Conservation (phyloP, 208 protist genomes). For the Acanthamoeba divionensis region DNA sequence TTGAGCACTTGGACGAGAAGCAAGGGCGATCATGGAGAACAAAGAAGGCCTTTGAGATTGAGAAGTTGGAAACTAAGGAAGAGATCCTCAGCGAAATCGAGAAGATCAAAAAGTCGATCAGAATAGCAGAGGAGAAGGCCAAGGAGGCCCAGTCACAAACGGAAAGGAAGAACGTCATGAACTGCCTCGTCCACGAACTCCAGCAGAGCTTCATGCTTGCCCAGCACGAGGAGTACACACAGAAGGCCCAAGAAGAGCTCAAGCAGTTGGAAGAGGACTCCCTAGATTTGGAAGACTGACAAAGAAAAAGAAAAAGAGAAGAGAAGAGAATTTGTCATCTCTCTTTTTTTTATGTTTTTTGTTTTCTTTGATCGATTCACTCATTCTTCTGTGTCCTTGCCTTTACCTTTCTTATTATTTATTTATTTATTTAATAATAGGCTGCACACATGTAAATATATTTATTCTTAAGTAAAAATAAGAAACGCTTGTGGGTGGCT, state of each 20-base stretch:
- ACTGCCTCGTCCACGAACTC: background rate
- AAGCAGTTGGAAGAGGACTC: conserved; percentile 22
- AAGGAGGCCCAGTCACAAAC: background rate
- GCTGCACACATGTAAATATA: too few species aligned
- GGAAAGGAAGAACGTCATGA: background rate
- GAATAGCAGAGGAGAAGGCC: background rate
- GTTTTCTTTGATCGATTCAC: too few species aligned
- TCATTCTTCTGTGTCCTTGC: too few species aligned
- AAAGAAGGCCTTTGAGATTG: conserved; percentile 33
- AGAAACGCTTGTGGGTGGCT: too few species aligned
- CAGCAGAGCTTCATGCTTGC: background rate
- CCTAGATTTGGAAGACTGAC: conserved; percentile 13
- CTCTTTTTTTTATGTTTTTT: too few species aligned
- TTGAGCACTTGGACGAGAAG: conserved; percentile 22
- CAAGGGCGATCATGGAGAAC: background rate
- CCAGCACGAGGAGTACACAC: background rate
- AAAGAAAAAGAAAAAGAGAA: background rate
- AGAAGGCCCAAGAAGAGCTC: background rate
- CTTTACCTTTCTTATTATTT: too few species aligned
- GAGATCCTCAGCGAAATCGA: conserved; percentile 36
- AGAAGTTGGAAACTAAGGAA: conserved; percentile 52
- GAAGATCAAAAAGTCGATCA: background rate
- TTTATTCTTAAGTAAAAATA: too few species aligned
- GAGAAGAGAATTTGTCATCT: too few species aligned
- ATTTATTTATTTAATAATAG: too few species aligned